Conservation (phyloP, 2,329 filamentous ascomycete genomes). For the Xylaria sp. region DNA sequence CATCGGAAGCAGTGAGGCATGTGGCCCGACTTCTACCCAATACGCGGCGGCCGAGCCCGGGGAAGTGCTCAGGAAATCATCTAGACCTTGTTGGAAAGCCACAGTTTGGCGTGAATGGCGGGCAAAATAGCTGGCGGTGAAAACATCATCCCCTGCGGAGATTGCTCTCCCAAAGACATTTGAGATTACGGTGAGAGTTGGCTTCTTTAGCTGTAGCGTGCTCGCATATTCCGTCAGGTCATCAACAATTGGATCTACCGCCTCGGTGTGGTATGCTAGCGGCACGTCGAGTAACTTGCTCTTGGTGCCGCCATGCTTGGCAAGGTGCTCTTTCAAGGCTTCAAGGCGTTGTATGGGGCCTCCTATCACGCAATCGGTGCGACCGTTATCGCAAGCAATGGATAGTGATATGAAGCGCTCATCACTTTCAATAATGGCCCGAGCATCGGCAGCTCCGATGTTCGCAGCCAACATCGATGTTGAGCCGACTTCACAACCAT, state of each 20-base stretch:
- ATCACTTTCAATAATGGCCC: conserved; percentile 34
- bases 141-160: conserved; percentile 21
- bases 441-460: conserved; percentile 10
- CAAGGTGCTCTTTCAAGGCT: conserved; percentile 30
- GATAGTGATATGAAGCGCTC: conserved; percentile 44
- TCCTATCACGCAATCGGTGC: conserved; percentile 35
- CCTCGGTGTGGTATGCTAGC: conserved; percentile 47
- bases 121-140: conserved; percentile 25
- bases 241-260: conserved; percentile 45
- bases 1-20: conserved; percentile 30
- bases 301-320: conserved; percentile 39
- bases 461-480: conserved; percentile 41
- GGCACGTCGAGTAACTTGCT: conserved; percentile 44
- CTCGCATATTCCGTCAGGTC: conserved; percentile 29
- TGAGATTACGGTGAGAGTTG: too few relatives aligned
- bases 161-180: conserved; percentile 17
- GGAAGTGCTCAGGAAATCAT: conserved; percentile 11
- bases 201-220: conserved; percentile 9
- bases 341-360: conserved; percentile 37
- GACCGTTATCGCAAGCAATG: conserved; percentile 36
- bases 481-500: conserved; percentile 28
- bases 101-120: conserved; percentile 27
- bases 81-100: conserved; percentile 27
- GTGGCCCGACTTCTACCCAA: conserved; percentile 31
- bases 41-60: neutral